Percentiles rank a stretch among this genome's conserved stretches.
Evolutionary conservation across 1,284 basidiomycete genomes (phyloP).

Genomic region (Ceratobasidium sp.): DNA sequence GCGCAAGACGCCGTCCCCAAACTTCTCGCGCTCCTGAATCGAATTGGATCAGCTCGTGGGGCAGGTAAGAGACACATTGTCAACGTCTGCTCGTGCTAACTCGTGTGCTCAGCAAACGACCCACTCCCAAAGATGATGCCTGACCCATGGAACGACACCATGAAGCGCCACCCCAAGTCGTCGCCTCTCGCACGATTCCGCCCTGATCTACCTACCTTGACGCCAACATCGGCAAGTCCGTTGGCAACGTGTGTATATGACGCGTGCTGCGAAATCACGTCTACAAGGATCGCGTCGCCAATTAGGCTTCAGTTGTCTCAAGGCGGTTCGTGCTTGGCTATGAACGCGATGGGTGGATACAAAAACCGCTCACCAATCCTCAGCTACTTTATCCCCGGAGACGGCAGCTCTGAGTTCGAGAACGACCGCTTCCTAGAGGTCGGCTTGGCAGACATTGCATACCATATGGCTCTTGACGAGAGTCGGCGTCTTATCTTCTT

Average conservation of each 20-base stretch:
- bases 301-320: neutral
- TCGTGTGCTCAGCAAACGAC: no score
- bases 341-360: neutral
- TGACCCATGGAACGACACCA: neutral
- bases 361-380: neutral
- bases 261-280: slow-evolving; percentile 10
- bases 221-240: neutral
- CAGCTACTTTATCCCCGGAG: neutral
- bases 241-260: neutral
- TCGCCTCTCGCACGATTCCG: neutral
- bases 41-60: no score
- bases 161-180: slow-evolving; percentile 8
- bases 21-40: no score
- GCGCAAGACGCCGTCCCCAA: no score
- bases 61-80: no score
- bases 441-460: slow-evolving; percentile 8
- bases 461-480: slow-evolving; percentile 18
- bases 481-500: slow-evolving; percentile 18
- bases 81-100: no score
- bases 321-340: neutral
- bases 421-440: neutral
- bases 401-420: neutral
- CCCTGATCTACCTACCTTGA: neutral
- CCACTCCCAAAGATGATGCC: neutral
- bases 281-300: neutral